Conservation (phyloP, 441 rosid genomes). For the Eugenia klotzschiana region DNA sequence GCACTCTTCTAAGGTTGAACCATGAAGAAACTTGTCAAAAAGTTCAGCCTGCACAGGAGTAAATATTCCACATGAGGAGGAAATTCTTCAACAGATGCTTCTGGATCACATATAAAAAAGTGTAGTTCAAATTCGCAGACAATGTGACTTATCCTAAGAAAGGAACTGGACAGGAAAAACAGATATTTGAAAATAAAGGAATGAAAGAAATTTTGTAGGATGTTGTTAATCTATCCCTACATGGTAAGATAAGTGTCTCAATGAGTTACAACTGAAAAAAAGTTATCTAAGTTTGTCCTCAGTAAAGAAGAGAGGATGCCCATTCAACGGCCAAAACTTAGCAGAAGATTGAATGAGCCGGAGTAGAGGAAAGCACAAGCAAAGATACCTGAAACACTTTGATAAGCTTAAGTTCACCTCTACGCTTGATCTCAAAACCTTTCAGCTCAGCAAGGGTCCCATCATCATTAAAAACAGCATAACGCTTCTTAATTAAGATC, state of each 20-base stretch:
- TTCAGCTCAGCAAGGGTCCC: slow-evolving; percentile 98
- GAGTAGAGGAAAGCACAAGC: neutral
- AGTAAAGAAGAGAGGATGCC: neutral
- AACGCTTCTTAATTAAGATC: slow-evolving; percentile 86
- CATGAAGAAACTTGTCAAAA: slow-evolving; percentile 89
- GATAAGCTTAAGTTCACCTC: slow-evolving; percentile 98
- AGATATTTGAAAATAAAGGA: neutral
- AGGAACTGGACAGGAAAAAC: neutral
- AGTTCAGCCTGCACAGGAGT: slow-evolving; percentile 67
- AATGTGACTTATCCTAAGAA: neutral
- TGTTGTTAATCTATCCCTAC: neutral
- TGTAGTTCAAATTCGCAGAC: neutral
- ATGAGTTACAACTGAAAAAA: neutral
- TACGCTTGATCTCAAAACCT: slow-evolving; percentile 98
- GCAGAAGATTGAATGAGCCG: neutral
- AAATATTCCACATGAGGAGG: slow-evolving; percentile 5
- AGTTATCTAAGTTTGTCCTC: neutral
- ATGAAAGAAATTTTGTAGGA: neutral
- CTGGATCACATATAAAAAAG: neutral
- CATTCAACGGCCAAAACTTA: neutral
- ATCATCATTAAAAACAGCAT: slow-evolving; percentile 97
- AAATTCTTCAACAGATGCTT: neutral
- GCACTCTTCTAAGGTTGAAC: slow-evolving; percentile 85
- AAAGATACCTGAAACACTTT: slow-evolving; percentile 80
- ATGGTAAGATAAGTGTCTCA: neutral